Evolutionary conservation across 1,139 yeast species (phyloP), one percentile per base, ranked within the genome.

Genomic region (Suhomyces chickasaworum): DNA sequence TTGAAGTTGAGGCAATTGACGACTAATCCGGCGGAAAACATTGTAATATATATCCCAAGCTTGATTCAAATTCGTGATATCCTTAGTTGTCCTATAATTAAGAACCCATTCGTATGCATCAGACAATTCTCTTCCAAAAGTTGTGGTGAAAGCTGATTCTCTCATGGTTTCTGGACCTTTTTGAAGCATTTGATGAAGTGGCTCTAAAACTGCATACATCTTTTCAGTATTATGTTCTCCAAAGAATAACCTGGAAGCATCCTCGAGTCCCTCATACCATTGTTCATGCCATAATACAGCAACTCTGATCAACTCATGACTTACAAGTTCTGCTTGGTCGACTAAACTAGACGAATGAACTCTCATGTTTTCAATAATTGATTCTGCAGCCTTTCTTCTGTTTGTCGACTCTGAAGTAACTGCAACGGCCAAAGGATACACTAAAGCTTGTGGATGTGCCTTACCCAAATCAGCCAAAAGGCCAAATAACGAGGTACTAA

Each of bases 251-350:
- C 97, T 77, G 3, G 97, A 90, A 0, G 99, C 99, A 69, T 93
- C 97, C 63, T 95, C 99, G 34, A 95, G 73, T 1, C 96, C 98
- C 68, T 91, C 99, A 58, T 91, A 91, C 99, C 99, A 95, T 63
- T 87, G 87, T 61, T 95, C 99, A 58, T 90, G 96, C 98, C 99
- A 91, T 52, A 93, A 71, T 1, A 93, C 97, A 0, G 98, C 97
- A 13, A 90, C 96, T 54, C 99, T 74, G 53, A 95, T 91, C 50
- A 95, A 78, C 60, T 95, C 99, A 54, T 84, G 84, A 69, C 96
- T 87, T n/a, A 93, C 97, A 50, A 91, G 66, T 56, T 90, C 97
- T 0, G 98, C 91, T 62, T 95, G 98, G 53, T 87, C 91, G 20
- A 95, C 97, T 52, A 95, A 72, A 1, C 72, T 69, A 0, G 97